These are phyloP conservation scores for Flaveria floridana DNA, from an alignment of 140 eudicot genomes.

Conservation along the genomic window DNA sequence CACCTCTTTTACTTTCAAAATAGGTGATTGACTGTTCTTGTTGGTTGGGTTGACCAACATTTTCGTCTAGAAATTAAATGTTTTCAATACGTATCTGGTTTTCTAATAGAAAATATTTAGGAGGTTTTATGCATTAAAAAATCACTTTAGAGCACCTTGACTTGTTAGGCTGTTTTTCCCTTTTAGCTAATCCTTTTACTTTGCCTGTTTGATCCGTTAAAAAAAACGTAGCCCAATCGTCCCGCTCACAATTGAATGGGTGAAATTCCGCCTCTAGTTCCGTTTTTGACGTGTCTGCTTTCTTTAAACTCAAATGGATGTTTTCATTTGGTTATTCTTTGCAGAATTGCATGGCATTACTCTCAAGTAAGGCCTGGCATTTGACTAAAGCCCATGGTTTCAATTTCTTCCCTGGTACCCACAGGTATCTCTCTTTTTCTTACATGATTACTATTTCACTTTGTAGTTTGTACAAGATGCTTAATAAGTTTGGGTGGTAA, in stretches of 20 bases:
- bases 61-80: not conserved
- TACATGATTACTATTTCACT: slow-evolving; percentile 14
- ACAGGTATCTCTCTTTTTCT: slow-evolving; percentile 49
- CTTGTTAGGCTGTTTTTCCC: slow-evolving; percentile 1
- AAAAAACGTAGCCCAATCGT: not conserved
- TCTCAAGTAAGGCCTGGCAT: slow-evolving; percentile 80
- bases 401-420: slow-evolving; percentile 95
- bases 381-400: slow-evolving; percentile 87
- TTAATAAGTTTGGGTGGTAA: slow-evolving; percentile 10
- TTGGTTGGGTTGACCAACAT: not conserved
- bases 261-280: not conserved
- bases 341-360: slow-evolving; percentile 74
- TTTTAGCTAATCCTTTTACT: not conserved
- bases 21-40: not conserved
- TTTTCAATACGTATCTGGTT: not conserved
- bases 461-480: slow-evolving; percentile 24
- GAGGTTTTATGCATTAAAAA: slow-evolving; percentile 4
- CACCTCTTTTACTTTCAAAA: no score
- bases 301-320: not conserved
- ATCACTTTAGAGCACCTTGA: slow-evolving; percentile 3
- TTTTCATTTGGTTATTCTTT: not conserved
- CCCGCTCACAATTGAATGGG: not conserved
- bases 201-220: not conserved
- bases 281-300: not conserved
- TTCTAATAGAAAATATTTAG: not conserved